These are phyloP conservation scores for Hyphopichia buzzinii DNA, from an alignment of 1,139 yeast species.

Conservation along the genomic window DNA sequence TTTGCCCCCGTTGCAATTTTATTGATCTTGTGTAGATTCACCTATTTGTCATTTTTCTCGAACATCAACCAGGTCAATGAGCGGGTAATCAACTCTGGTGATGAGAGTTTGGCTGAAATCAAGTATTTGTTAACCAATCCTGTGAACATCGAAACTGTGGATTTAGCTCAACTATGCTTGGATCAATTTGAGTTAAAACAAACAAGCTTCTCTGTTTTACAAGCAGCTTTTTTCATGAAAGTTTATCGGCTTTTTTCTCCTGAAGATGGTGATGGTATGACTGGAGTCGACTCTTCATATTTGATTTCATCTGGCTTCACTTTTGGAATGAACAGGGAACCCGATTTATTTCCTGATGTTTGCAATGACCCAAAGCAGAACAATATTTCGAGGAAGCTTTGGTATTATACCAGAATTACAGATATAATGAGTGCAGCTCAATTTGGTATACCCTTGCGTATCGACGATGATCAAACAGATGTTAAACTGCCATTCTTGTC, in stretches of 20 bases:
- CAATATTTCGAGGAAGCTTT: slow-evolving; percentile 49
- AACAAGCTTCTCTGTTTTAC: slow-evolving; percentile 21
- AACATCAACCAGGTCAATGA: slow-evolving; percentile 14
- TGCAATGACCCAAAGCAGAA: slow-evolving; percentile 25
- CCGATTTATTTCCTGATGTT: slow-evolving; percentile 26
- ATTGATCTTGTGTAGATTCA: slow-evolving; percentile 39
- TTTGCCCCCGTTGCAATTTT: slow-evolving; percentile 46
- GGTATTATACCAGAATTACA: slow-evolving; percentile 45
- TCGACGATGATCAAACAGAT: slow-evolving; percentile 31
- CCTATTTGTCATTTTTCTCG: slow-evolving; percentile 34
- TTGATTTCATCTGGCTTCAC: slow-evolving; percentile 47
- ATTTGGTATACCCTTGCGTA: slow-evolving; percentile 39
- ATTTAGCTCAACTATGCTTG: slow-evolving; percentile 28
- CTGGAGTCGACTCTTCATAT: slow-evolving; percentile 47
- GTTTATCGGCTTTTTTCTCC: slow-evolving; percentile 46
- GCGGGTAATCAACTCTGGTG: slow-evolving; percentile 13
- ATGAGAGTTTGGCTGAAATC: slow-evolving; percentile 14
- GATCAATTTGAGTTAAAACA: slow-evolving; percentile 20
- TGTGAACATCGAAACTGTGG: slow-evolving; percentile 23
- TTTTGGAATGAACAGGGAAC: slow-evolving; percentile 50
- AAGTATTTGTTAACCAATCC: slow-evolving; percentile 29
- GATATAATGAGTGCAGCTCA: slow-evolving; percentile 34
- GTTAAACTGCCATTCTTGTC: slow-evolving; percentile 30
- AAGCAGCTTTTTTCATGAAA: slow-evolving; percentile 37
- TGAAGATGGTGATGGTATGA: slow-evolving; percentile 44